A percentile compares a stretch with the other conserved stretches of the same genome.
Evolutionary conservation across 169 alveolate genomes (phyloP).

Genomic region (Cryptosporidium ubiquitum): DNA sequence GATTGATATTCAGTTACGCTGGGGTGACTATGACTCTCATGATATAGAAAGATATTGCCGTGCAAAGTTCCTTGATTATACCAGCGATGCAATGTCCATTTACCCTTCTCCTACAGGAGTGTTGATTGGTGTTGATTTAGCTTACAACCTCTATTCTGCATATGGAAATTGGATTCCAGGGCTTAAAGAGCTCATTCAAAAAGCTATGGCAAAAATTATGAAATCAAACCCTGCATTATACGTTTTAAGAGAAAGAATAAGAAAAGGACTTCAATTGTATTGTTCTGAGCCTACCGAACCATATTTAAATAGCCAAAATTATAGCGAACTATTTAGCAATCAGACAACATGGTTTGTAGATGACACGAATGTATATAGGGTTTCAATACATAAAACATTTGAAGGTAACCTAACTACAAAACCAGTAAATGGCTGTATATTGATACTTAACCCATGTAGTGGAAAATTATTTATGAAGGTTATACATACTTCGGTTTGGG

Average conservation of each 20-base stretch:
- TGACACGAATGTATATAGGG: constrained; percentile 99
- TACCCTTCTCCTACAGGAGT: constrained; percentile 99
- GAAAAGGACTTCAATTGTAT: constrained; percentile 99
- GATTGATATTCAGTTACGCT: constrained; percentile 99
- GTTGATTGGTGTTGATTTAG: constrained; percentile 97
- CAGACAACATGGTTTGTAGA: constrained; percentile 99
- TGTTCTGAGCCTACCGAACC: constrained; percentile 99
- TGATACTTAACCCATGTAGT: constrained; percentile 98
- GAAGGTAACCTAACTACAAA: constrained; percentile 99
- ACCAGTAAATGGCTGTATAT: constrained; percentile 99
- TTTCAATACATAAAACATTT: constrained; percentile 99
- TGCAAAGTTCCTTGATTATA: constrained; percentile 99
- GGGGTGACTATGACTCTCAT: constrained; percentile 99
- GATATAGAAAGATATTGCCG: constrained; percentile 99
- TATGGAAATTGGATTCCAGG: constrained; percentile 99
- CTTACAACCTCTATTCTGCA: constrained; percentile 98
- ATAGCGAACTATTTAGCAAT: constrained; percentile 97
- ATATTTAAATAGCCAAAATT: constrained; percentile 96
- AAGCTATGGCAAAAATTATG: constrained; percentile 99
- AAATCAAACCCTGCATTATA: constrained; percentile 99
- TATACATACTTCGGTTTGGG: constrained; percentile 99
- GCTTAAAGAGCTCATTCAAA: constrained; percentile 92
- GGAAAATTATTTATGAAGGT: constrained; percentile 99
- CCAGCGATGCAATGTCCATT: constrained; percentile 98
- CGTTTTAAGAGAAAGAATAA: constrained; percentile 98